Conservation (phyloP, 805 yeast species). For the Lachancea thermotolerans region DNA sequence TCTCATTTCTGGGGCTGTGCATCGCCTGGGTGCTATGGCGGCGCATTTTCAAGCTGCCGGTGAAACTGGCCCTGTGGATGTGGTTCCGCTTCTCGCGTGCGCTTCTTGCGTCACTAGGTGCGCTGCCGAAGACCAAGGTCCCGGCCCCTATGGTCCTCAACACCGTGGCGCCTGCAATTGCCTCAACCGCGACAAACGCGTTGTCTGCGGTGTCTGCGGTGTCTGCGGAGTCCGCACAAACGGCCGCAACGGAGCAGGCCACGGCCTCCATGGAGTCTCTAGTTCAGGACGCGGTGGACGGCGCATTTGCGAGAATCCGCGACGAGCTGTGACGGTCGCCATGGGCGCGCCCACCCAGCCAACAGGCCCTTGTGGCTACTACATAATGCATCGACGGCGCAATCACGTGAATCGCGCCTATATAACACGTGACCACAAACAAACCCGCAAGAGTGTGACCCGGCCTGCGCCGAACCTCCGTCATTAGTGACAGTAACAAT, state of each 20-base stretch:
- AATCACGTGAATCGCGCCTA: too few relatives aligned
- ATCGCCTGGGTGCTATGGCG: constrained; percentile 32
- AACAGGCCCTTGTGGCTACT: not conserved
- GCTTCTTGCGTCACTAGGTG: constrained; percentile 22
- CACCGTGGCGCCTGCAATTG: not conserved
- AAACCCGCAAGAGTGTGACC: too few relatives aligned
- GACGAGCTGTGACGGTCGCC: constrained; percentile 7
- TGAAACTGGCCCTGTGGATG: constrained; percentile 27
- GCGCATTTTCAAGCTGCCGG: constrained; percentile 29
- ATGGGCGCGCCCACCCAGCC: not conserved
- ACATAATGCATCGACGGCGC: not conserved
- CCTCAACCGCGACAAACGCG: too few relatives aligned
- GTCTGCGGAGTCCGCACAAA: not conserved
- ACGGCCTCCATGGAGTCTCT: not conserved
- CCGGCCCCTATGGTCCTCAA: not conserved
- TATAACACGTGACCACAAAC: too few relatives aligned
- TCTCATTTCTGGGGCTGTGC: constrained; percentile 25
- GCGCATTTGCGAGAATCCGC: constrained; percentile 6
- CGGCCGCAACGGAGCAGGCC: not conserved
- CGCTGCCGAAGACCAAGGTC: constrained; percentile 11
- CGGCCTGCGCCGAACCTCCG: too few relatives aligned
- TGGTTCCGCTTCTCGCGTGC: constrained; percentile 34
- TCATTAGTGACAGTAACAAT: too few relatives aligned
- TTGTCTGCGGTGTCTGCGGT: not conserved
- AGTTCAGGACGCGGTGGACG: constrained; percentile 7